Base-by-base conservation (phyloP, 257 asterid genomes). In the Nicotiana otophora region DNA sequence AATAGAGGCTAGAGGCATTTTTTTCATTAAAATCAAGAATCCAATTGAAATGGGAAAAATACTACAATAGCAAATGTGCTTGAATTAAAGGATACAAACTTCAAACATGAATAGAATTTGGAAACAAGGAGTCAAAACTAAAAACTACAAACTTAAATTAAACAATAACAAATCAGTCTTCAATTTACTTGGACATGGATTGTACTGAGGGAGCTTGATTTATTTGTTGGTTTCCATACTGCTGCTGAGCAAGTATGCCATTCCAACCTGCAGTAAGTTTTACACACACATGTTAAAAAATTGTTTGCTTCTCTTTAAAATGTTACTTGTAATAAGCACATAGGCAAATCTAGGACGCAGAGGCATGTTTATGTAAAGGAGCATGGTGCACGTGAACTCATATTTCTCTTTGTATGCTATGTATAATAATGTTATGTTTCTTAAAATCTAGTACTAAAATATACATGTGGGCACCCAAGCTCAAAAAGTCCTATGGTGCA, bases 211-310 rank as follows among this genome's bases (percentile, higher is more conserved):
- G 91, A 82, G 91, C 89, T 33, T 46, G 83, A 65, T 68, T 79
- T 4, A 42, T 72, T 74, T 81, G 87, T 42, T 80, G 84, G 65
- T 60, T 80, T 58, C 28, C 83, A 72, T 81, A 80, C 36, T 81
- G 85, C 80, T 90, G 89, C 26, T 79, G 82, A 58, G 92, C 90
- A 53, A 86, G 66, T 26, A 90, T 86, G 26, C 93, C 93, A 51
- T 87, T 82, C 92, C 92, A 90, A 23, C 93, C 93, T 89, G 86
- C 84, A 83, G 15, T n/a, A 70, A 66, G 28, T 34, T 48, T 66
- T 30, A 33, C 33, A 46, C 1, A 11, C 4, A 10, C 19, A 19
- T 16, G 19, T 23, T 36, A 64, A 1, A 54, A 48, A 31, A 16
- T 55, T 55, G 1, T 33, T 33, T 33, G 28, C 48, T 67, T 66